A percentile compares a stretch with the other conserved stretches of the same genome.
phyloP scores from a whole-genome alignment of 495 filamentous ascomycete genomes.

The Podospora sp. region DNA sequence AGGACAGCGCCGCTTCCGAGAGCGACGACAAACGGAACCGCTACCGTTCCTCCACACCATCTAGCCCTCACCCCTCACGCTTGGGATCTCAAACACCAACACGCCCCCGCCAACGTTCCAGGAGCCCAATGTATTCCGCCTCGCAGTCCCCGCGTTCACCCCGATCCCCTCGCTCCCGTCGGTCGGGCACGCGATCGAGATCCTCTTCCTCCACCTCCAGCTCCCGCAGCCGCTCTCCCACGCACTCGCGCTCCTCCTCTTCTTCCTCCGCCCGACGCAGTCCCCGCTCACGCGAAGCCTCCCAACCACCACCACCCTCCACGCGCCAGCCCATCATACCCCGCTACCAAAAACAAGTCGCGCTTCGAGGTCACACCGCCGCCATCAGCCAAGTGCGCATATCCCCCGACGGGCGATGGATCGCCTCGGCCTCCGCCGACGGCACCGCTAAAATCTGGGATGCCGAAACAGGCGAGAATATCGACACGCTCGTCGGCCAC shows the following conservation, averaged over 20 bases:
- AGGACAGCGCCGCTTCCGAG: constrained; percentile 6
- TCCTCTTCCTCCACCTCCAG: constrained; percentile 26
- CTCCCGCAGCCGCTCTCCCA: constrained; percentile 25
- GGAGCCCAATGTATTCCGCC: constrained; percentile 36
- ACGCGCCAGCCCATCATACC: constrained; percentile 35
- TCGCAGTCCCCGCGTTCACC: constrained; percentile 44
- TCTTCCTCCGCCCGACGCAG: constrained; percentile 17
- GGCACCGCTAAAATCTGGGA: constrained; percentile 90
- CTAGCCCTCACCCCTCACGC: constrained; percentile 28
- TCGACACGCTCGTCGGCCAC: constrained; percentile 91
- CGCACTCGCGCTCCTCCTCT: constrained; percentile 26
- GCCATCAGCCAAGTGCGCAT: constrained; percentile 86
- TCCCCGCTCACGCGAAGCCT: not conserved
- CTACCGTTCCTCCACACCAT: constrained; percentile 39
- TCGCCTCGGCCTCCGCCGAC: constrained; percentile 90
- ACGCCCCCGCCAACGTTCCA: constrained; percentile 28
- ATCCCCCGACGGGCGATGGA: constrained; percentile 84
- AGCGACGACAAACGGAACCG: constrained; percentile 27
- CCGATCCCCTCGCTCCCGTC: constrained; percentile 38
- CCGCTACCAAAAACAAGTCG: constrained; percentile 40
- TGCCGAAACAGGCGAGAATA: constrained; percentile 69
- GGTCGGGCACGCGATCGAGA: constrained; percentile 39
- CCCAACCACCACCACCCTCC: constrained; percentile 20
- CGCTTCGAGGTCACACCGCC: constrained; percentile 70
- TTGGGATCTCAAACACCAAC: constrained; percentile 35